Evolutionary conservation across 2,329 filamentous ascomycete species (phyloP), one percentile per base, ranked within the genome.

Genomic region (Cryoendolithus antarcticus): DNA sequence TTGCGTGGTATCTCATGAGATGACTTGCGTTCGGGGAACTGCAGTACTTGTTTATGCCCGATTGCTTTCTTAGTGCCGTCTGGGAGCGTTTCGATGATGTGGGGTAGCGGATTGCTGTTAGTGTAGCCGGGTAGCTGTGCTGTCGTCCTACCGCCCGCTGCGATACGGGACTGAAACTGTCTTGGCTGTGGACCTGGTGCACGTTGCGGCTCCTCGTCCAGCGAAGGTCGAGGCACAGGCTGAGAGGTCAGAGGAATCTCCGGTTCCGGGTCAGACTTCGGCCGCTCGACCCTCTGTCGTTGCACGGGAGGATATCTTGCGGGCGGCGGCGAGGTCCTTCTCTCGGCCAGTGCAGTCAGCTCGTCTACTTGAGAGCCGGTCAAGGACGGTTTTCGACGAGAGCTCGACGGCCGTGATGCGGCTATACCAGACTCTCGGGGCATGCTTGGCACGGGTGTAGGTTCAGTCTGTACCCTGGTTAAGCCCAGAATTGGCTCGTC

Each of bases 401-500:
- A 19, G 15, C 15, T 19, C 15, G 15, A 19, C 15, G 15, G 15
- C 15, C 15, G 15, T 19, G 15, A 19, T 19, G 3, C 15, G 15
- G 15, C 15, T 19, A 5, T 19, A 19, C 15, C 15, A 19, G 15
- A 19, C 35, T 41, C 39, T 4, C 15, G 21, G 10, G 31, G 24
- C n/a, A 24, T 35, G 43, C 43, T 44, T 72, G 74, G 5, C 3
- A 65, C 57, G 6, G 66, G 61, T 19, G 70, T 61, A 3, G 83
- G 80, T 52, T 89, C 84, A 3, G 84, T 84, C 53, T 81, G 75
- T 1, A 82, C 75, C 48, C 77, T 71, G 4, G 68, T 64, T 28
- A 86, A 61, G 5, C 66, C 65, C 39, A 75, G 66, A 19, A 68
- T 70, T 34, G 63, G 60, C 24, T 66, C 50, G 36, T 64, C 64